Evolutionary conservation across 192 early-diverging fungal species (phyloP).

Genomic region (Coemansia sp.): DNA sequence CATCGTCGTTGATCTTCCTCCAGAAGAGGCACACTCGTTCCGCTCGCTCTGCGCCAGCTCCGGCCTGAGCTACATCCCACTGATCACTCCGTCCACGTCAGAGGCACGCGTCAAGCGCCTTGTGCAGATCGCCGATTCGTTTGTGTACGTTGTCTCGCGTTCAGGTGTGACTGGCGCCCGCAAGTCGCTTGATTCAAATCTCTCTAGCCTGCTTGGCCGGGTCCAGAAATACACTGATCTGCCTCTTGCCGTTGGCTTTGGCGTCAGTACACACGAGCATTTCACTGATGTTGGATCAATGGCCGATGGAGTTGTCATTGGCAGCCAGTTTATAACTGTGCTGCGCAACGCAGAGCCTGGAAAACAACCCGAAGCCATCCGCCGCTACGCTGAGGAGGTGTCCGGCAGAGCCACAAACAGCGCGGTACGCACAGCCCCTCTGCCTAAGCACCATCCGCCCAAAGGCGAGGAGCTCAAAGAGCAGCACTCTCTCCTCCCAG

Average conservation of each 20-base stretch:
- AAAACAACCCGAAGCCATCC: slow-evolving; percentile 48
- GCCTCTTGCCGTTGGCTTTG: slow-evolving; percentile 96
- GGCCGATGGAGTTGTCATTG: slow-evolving; percentile 96
- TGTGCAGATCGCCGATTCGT: slow-evolving; percentile 81
- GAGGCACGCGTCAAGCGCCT: slow-evolving; percentile 78
- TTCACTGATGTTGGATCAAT: slow-evolving; percentile 80
- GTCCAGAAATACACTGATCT: slow-evolving; percentile 78
- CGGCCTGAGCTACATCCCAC: slow-evolving; percentile 82
- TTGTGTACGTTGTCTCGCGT: slow-evolving; percentile 94
- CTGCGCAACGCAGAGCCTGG: slow-evolving; percentile 61
- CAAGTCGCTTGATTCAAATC: slow-evolving; percentile 62
- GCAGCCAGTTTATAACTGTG: slow-evolving; percentile 84
- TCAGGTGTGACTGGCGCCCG: slow-evolving; percentile 93
- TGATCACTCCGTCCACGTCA: slow-evolving; percentile 93
- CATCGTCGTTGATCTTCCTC: slow-evolving; percentile 96
- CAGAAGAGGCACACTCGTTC: slow-evolving; percentile 92
- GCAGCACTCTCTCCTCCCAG: slow-evolving; percentile 60
- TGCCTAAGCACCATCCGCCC: slow-evolving; percentile 17
- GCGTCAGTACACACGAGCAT: slow-evolving; percentile 87
- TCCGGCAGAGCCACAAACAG: slow-evolving; percentile 44
- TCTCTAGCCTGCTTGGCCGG: slow-evolving; percentile 71
- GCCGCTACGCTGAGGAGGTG: slow-evolving; percentile 58
- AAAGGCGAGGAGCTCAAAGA: slow-evolving; percentile 14
- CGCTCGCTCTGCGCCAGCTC: slow-evolving; percentile 69
- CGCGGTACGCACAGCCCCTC: slow-evolving; percentile 26